Percentiles rank a stretch among this genome's conserved stretches.
These are phyloP conservation scores for Cairneyella variabilis DNA, from an alignment of 495 filamentous ascomycete species.

Conservation along the genomic window DNA sequence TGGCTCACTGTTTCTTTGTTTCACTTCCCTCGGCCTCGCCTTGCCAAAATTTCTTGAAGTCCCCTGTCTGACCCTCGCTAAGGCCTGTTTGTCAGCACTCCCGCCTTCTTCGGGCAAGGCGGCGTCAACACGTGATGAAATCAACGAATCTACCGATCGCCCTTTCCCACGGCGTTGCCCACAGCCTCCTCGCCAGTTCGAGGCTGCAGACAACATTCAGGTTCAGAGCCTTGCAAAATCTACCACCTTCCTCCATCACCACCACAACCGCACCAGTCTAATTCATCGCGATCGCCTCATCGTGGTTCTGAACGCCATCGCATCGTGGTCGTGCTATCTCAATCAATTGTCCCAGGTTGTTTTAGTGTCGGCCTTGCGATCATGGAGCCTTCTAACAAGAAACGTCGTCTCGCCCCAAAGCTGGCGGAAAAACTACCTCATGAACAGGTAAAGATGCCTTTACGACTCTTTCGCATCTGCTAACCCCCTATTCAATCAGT, in stretches of 20 bases:
- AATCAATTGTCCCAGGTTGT: slow-evolving; percentile 5
- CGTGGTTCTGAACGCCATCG: background rate
- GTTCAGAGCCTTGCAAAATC: slow-evolving; percentile 7
- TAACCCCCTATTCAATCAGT: too few relatives aligned
- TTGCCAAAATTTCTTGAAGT: too few relatives aligned
- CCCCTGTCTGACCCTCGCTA: too few relatives aligned
- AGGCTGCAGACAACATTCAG: background rate
- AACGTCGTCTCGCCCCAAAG: slow-evolving; percentile 31
- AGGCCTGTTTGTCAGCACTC: background rate
- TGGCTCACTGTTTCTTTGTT: too few relatives aligned
- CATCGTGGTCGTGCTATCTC: background rate
- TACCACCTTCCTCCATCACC: slow-evolving; percentile 13
- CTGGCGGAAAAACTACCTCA: slow-evolving; percentile 27
- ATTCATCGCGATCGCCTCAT: slow-evolving; percentile 18
- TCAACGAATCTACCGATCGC: slow-evolving; percentile 1
- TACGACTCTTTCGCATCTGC: too few relatives aligned
- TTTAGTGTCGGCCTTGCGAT: slow-evolving; percentile 18
- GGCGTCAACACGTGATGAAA: background rate
- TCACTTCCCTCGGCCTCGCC: too few relatives aligned
- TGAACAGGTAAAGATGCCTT: slow-evolving; percentile 29
- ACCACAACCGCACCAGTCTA: slow-evolving; percentile 11
- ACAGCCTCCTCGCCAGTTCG: background rate
- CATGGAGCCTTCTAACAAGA: slow-evolving; percentile 32
- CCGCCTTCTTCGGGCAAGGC: background rate
- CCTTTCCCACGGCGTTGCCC: background rate